Evolutionary conservation across 2,329 filamentous ascomycete genomes (phyloP).

Genomic region (Ophiocordyceps australis): DNA sequence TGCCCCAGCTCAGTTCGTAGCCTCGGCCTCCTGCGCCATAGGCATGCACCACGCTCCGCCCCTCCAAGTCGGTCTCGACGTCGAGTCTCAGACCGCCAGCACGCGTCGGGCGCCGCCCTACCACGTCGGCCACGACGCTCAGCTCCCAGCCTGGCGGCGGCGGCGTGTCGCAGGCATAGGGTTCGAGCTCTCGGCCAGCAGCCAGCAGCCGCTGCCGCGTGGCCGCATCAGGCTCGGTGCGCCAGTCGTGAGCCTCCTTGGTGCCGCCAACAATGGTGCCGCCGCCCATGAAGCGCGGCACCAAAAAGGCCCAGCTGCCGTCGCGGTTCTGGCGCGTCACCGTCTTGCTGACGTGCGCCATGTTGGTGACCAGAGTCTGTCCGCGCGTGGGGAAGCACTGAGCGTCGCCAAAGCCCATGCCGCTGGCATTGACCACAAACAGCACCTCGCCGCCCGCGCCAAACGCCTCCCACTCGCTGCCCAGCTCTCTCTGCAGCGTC

Average conservation of each 20-base stretch:
- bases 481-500: constrained; percentile 9
- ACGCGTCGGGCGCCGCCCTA: constrained; percentile 24
- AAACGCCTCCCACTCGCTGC: constrained; percentile 14
- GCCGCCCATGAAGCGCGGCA: constrained; percentile 40
- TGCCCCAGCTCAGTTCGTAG: constrained; percentile 39
- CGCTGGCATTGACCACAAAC: constrained; percentile 14
- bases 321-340: constrained; percentile 45
- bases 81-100: constrained; percentile 32
- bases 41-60: constrained; percentile 23
- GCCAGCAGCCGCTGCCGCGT: constrained; percentile 27
- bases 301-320: constrained; percentile 42
- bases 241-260: constrained; percentile 31
- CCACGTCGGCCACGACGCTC: constrained; percentile 20
- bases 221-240: constrained; percentile 23
- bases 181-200: constrained; percentile 11
- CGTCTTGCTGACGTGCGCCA: constrained; percentile 13
- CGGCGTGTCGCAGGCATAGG: constrained; percentile 2
- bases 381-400: constrained; percentile 16
- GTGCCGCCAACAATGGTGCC: constrained; percentile 49
- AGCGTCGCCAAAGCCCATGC: constrained; percentile 13
- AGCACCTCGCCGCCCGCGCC: constrained; percentile 6
- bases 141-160: constrained; percentile 4
- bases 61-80: constrained; percentile 15
- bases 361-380: constrained; percentile 17
- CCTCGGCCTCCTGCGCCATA: constrained; percentile 41